Base-by-base conservation (phyloP, 192 early-diverging fungal genomes). In the Phlyctochytrium planicorne region DNA sequence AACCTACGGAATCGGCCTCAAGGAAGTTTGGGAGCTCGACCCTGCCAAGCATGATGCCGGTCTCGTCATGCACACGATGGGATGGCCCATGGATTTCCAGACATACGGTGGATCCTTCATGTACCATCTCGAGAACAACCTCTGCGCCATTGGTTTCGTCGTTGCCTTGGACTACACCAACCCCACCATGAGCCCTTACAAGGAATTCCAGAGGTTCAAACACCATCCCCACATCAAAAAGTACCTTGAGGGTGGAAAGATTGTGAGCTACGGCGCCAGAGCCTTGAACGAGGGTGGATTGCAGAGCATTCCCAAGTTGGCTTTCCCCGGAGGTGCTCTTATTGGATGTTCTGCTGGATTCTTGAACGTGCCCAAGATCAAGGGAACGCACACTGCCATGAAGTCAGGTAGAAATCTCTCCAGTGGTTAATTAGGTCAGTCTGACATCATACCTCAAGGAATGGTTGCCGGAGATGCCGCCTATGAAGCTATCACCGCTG, bases 321-420 rank as follows among this genome's bases (percentile, higher is more conserved):
- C 84, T 52, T 94, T 97, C 81, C 94, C 95, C 24, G 97, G 97
- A 60, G 95, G 94, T 29, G 94, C 95, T 34, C 80, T 99, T 50
- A 91, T 99, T 65, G 97, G 97, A 34, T 93, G 91, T 73, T 89
- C 95, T 1, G 97, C 97, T 52, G 95, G 97, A 1, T 95, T 97
- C 78, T 65, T 99, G 66, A 99, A 99, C 72, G 85, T 99, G 62
- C 91, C 94, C 62, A 99, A 99, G 80, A 98, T 99, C 72, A 99
- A 99, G 80, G 97, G 97, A 36, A 99, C 95, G 0, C 97, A 99
- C 80, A 99, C 91, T n/a, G 94, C 97, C 52, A 97, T 99, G 95
- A 95, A 94, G 79, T 94, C 91, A 25, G 95, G 95, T 33, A 70
- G 62, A 68, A 14, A 35, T 10, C 55, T 57, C 25, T n/a, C 30